Percentiles rank a stretch among this genome's conserved stretches.
phyloP scores from a whole-genome alignment of 257 asterid genomes.

The Scutellaria minor region DNA sequence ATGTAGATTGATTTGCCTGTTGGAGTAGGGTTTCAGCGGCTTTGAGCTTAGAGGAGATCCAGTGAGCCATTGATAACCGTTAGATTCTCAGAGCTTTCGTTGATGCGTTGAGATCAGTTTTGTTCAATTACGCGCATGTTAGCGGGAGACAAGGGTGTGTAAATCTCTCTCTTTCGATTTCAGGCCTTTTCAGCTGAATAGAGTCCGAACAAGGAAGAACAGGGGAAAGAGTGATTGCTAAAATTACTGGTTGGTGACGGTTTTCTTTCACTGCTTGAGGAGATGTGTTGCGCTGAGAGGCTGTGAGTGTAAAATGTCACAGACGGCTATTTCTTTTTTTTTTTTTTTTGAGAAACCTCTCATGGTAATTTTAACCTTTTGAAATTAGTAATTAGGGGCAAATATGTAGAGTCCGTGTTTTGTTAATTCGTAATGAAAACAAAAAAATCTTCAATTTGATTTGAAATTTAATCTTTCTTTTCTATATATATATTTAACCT shows the following conservation, averaged over 20 bases:
- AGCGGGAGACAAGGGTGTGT: slow-evolving; percentile 26
- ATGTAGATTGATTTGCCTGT: slow-evolving; percentile 54
- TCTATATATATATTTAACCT: no score
- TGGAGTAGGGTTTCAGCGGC: slow-evolving; percentile 95
- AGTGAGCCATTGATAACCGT: slow-evolving; percentile 71
- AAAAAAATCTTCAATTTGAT: no score
- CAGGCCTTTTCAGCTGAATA: slow-evolving; percentile 1
- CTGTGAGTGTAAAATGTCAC: slow-evolving; percentile 30
- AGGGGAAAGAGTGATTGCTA: slow-evolving; percentile 18
- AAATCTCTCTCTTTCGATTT: slow-evolving; percentile 12
- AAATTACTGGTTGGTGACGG: slow-evolving; percentile 31
- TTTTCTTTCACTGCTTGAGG: neutral
- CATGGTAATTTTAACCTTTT: no score
- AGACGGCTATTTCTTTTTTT: neutral
- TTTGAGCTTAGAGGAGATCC: slow-evolving; percentile 99
- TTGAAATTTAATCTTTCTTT: no score
- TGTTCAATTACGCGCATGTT: slow-evolving; percentile 36
- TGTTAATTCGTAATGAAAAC: no score
- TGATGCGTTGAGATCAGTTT: slow-evolving; percentile 25
- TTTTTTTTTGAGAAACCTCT: no score
- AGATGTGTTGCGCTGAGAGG: neutral
- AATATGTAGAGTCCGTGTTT: no score
- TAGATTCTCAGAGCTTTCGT: slow-evolving; percentile 28
- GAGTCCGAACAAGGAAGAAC: slow-evolving; percentile 25
- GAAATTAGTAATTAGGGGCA: no score